Percentiles rank a stretch among this genome's conserved stretches.
Conservation (phyloP, 2,329 filamentous ascomycete species). For the Monosporascus sp. region DNA sequence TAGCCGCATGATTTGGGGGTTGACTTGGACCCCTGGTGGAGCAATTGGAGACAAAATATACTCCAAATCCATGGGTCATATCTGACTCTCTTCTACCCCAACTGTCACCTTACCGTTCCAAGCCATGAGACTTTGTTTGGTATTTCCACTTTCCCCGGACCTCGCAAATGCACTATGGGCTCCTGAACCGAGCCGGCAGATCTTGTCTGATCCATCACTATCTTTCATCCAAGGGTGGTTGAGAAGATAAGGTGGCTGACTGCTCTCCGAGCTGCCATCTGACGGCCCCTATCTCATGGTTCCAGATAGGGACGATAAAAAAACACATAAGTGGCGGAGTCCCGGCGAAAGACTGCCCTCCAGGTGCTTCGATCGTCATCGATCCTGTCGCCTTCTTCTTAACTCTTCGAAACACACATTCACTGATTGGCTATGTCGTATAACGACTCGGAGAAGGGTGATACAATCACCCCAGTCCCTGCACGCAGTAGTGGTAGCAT, state of each 20-base stretch:
- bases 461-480: constrained; percentile 15
- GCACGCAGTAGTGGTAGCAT: constrained; percentile 15
- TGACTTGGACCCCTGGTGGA: background rate
- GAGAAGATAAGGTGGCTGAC: background rate
- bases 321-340: background rate
- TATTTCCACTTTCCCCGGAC: constrained; percentile 2
- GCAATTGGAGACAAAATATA: background rate
- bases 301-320: background rate
- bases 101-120: background rate
- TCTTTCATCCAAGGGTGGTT: background rate
- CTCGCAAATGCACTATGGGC: background rate
- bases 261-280: background rate
- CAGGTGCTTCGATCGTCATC: background rate
- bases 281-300: background rate
- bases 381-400: background rate
- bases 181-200: background rate
- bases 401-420: background rate
- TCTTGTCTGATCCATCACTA: constrained; percentile 1
- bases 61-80: background rate
- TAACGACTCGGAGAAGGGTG: constrained; percentile 4
- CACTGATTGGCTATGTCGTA: background rate
- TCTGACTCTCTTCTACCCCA: background rate
- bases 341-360: background rate
- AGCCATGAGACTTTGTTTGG: background rate
- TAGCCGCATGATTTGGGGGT: background rate